Conservation (phyloP, 139 green algal genomes). For the Chlorella vulgaris region DNA sequence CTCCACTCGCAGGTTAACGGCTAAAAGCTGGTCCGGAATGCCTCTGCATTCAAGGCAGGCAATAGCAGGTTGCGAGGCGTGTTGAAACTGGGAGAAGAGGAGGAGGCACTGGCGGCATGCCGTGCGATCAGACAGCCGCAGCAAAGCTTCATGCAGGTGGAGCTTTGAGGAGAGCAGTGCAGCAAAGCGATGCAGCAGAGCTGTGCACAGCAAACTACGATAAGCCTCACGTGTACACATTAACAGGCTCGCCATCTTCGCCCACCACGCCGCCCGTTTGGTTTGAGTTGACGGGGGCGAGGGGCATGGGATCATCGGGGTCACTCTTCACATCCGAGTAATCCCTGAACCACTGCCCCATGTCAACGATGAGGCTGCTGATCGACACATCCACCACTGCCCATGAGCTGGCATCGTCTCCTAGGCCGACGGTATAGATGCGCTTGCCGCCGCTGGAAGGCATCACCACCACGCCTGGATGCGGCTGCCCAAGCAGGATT, state of each 20-base stretch:
- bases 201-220: no score
- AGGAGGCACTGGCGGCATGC: no score
- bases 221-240: neutral
- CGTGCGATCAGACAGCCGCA: no score
- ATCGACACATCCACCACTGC: neutral
- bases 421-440: slow-evolving; percentile 8
- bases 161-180: no score
- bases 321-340: neutral
- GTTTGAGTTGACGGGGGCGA: neutral
- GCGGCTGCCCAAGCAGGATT: neutral
- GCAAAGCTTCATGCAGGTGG: no score
- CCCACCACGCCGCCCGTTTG: neutral
- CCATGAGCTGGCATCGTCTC: slow-evolving; percentile 11
- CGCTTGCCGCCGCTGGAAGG: neutral
- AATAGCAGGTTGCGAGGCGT: no score
- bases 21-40: neutral
- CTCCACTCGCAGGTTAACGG: neutral
- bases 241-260: neutral
- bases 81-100: no score
- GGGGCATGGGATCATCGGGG: slow-evolving; percentile 1
- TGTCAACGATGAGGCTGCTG: neutral
- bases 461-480: neutral
- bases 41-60: no score
- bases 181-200: no score
- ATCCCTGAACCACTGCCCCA: neutral